Evolutionary conservation across 78 protist species (phyloP).

Genomic region (Dictyostelium intermedium): DNA sequence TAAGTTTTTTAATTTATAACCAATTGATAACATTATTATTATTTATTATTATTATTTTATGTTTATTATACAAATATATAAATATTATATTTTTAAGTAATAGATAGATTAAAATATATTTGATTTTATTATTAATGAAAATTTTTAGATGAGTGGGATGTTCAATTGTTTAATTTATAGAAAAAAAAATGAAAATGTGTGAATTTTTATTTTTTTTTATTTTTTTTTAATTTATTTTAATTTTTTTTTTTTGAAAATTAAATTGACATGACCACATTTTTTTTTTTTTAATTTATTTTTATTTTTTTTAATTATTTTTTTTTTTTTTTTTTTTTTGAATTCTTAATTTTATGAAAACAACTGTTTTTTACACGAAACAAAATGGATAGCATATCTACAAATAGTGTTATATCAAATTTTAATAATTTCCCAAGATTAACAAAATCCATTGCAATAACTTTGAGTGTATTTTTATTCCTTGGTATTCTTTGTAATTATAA

Average conservation of each 20-base stretch:
- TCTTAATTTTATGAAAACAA: background rate
- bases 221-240: background rate
- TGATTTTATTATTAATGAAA: too few species aligned
- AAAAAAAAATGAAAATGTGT: too few species aligned
- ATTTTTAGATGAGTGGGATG: too few species aligned
- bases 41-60: background rate
- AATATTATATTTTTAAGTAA: too few species aligned
- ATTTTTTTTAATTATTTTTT: background rate
- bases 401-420: background rate
- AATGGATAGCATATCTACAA: background rate
- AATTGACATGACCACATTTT: too few species aligned
- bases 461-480: slow-evolving; percentile 34
- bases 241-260: background rate
- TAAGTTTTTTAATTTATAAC: background rate
- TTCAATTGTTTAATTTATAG: too few species aligned
- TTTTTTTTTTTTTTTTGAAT: background rate
- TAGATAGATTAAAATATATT: too few species aligned
- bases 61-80: too few species aligned
- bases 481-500: background rate
- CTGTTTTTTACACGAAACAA: background rate
- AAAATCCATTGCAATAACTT: slow-evolving; percentile 25
- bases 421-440: slow-evolving; percentile 28
- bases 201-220: too few species aligned
- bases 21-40: background rate
- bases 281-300: background rate